A percentile compares a stretch with the other conserved stretches of the same genome.
phyloP scores from a whole-genome alignment of 164 flowering plant species.

The Stephania yunnanensis region DNA sequence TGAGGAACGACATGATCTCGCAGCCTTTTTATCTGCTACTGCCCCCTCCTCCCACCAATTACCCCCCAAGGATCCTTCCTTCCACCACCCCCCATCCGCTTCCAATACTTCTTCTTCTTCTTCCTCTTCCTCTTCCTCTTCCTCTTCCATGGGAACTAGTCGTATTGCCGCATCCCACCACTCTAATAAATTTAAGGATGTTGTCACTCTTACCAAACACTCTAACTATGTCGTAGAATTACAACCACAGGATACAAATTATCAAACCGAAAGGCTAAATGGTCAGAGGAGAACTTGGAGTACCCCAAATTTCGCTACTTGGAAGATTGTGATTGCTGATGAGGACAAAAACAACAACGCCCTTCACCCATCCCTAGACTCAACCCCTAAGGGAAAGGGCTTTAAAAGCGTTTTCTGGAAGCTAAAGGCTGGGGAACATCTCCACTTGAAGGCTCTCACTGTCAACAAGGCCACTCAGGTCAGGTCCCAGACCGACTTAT shows the following conservation, averaged over 20 bases:
- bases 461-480: conserved; percentile 39
- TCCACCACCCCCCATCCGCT: conserved; percentile 8
- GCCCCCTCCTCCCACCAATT: conserved; percentile 24
- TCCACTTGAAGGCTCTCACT: conserved; percentile 17
- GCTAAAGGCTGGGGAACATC: conserved; percentile 30
- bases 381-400: conserved; percentile 47
- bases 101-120: not conserved
- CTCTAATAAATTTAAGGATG: conserved; percentile 26
- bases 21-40: conserved; percentile 68
- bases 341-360: conserved; percentile 30
- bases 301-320: conserved; percentile 41
- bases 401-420: conserved; percentile 37
- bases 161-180: not conserved
- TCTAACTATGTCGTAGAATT: conserved; percentile 31
- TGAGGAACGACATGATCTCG: conserved; percentile 75
- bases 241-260: conserved; percentile 28
- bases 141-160: not conserved
- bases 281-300: conserved; percentile 42
- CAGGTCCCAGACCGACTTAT: conserved; percentile 32
- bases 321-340: conserved; percentile 57
- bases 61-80: conserved; percentile 18
- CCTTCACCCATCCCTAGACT: conserved; percentile 23
- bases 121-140: not conserved
- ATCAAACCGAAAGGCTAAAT: conserved; percentile 6
- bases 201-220: conserved; percentile 25